A percentile compares a stretch with the other conserved stretches of the same genome.
phyloP scores from a whole-genome alignment of 1,139 yeast species.

The Pichia sp. region DNA sequence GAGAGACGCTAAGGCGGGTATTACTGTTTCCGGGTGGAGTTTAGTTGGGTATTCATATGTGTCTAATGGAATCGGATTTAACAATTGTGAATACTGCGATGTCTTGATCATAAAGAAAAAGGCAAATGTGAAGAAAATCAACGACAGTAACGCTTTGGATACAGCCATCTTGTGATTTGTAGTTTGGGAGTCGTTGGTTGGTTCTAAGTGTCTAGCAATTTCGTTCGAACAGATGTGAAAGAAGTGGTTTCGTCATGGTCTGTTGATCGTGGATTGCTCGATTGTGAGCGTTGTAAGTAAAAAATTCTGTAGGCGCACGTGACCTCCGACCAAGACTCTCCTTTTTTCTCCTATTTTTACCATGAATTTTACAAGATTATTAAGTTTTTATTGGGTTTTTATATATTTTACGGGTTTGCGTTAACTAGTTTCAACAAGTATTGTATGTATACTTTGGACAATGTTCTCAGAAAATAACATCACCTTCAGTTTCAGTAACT shows the following conservation, averaged over 20 bases:
- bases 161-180: neutral
- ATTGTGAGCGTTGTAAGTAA: no score
- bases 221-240: no score
- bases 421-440: conserved; percentile 3
- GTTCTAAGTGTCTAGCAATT: no score
- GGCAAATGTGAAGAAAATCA: neutral
- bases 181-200: neutral
- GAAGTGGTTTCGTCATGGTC: no score
- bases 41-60: conserved; percentile 21
- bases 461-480: conserved; percentile 41
- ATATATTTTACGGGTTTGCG: neutral
- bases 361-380: no score
- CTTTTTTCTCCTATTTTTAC: no score
- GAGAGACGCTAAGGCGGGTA: conserved; percentile 4
- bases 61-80: conserved; percentile 15
- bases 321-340: no score
- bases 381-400: neutral
- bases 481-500: conserved; percentile 46
- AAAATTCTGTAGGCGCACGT: no score
- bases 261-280: no score
- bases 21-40: conserved; percentile 12
- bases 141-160: neutral
- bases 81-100: conserved; percentile 14
- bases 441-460: neutral
- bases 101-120: conserved; percentile 8